Conservation (phyloP, 2,329 filamentous ascomycete species). For the Stromatinia cepivora region DNA sequence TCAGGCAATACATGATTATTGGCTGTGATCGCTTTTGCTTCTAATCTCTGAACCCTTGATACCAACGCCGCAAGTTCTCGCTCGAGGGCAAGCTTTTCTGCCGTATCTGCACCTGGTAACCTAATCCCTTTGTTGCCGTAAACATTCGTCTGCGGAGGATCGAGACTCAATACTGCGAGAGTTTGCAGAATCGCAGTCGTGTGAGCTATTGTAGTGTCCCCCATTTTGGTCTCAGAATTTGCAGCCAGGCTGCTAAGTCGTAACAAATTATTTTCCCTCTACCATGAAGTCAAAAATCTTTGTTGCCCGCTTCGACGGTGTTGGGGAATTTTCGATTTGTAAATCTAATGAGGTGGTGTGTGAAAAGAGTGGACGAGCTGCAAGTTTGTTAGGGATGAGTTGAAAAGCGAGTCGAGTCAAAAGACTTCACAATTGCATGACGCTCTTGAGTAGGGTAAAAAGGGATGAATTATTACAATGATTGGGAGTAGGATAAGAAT, state of each 20-base stretch:
- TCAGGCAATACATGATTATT: conserved; percentile 66
- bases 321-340: conserved; percentile 11
- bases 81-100: conserved; percentile 78
- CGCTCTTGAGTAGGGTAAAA: conserved; percentile 1
- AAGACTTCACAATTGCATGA: conserved; percentile 18
- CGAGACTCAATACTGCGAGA: conserved; percentile 45
- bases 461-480: not conserved
- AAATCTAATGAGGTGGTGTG: conserved; percentile 8
- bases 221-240: conserved; percentile 33
- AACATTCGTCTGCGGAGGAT: conserved; percentile 28
- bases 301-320: conserved; percentile 12
- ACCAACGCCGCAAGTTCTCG: conserved; percentile 78
- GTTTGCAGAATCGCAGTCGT: conserved; percentile 55
- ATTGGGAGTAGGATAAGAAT: not conserved
- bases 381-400: conserved; percentile 21
- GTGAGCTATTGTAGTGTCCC: conserved; percentile 54
- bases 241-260: conserved; percentile 35
- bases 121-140: conserved; percentile 48
- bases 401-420: conserved; percentile 15
- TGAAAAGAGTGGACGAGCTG: conserved; percentile 20
- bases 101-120: conserved; percentile 74
- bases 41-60: conserved; percentile 76
- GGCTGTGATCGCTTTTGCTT: conserved; percentile 68
- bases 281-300: conserved; percentile 29
- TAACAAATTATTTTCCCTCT: conserved; percentile 25